Evolutionary conservation across 1,284 basidiomycete genomes (phyloP).

Genomic region (Ceratobasidium sp.): DNA sequence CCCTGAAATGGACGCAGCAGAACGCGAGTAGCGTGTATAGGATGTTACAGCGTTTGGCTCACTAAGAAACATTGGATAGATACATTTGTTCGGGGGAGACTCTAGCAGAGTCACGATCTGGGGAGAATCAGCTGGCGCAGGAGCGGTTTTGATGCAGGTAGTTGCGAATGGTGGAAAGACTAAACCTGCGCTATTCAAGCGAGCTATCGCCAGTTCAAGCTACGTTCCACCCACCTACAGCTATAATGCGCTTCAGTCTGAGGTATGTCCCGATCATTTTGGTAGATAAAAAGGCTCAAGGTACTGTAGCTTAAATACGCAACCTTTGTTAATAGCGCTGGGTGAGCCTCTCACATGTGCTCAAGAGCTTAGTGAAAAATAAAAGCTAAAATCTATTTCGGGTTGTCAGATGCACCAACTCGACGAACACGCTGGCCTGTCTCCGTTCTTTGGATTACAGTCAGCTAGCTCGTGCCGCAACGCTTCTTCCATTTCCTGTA

Average conservation of each 20-base stretch:
- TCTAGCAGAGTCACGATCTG: slow-evolving; percentile 12
- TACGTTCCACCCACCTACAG: slow-evolving; percentile 44
- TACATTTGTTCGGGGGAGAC: slow-evolving; percentile 34
- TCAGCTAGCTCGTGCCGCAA: background rate
- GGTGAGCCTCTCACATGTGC: slow-evolving; percentile 1
- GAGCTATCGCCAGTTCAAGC: slow-evolving; percentile 41
- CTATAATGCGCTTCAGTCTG: slow-evolving; percentile 41
- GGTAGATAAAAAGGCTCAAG: background rate
- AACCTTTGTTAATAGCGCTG: background rate
- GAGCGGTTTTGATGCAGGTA: slow-evolving; percentile 36
- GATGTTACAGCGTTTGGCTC: background rate
- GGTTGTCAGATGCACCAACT: slow-evolving; percentile 37
- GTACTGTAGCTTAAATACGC: slow-evolving; percentile 9
- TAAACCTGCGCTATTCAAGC: slow-evolving; percentile 42
- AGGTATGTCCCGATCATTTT: slow-evolving; percentile 22
- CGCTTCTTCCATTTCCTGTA: slow-evolving; percentile 16
- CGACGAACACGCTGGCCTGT: slow-evolving; percentile 39
- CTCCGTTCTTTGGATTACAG: slow-evolving; percentile 15
- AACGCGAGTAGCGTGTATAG: slow-evolving; percentile 5
- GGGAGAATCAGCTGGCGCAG: slow-evolving; percentile 39
- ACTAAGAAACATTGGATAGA: background rate
- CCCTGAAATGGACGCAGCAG: slow-evolving; percentile 31
- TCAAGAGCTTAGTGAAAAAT: background rate
- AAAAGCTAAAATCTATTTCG: background rate
- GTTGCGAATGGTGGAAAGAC: slow-evolving; percentile 46